Conservation (phyloP, 805 yeast species). For the Saccharomyces jurei region DNA sequence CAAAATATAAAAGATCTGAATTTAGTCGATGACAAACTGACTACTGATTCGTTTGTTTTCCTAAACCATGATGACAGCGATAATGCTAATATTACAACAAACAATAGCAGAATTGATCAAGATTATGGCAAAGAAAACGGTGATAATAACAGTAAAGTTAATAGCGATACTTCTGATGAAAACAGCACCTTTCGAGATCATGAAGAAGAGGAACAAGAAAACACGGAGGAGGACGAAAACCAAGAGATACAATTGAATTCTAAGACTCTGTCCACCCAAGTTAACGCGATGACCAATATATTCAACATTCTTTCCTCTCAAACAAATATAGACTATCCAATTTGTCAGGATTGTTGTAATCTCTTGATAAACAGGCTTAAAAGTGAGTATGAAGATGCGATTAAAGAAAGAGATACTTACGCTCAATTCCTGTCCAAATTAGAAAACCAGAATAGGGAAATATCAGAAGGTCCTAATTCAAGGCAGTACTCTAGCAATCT, state of each 20-base stretch:
- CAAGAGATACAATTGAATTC: constrained; percentile 14
- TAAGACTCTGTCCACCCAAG: constrained; percentile 38
- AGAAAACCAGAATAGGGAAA: constrained; percentile 47
- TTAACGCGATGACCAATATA: constrained; percentile 51
- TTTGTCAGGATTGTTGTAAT: constrained; percentile 80
- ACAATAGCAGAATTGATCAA: constrained; percentile 2
- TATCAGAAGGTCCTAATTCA: constrained; percentile 31
- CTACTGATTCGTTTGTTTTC: constrained; percentile 22
- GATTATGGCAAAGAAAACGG: neutral
- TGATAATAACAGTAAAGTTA: constrained; percentile 8
- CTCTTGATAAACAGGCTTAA: constrained; percentile 56
- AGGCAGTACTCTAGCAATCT: neutral
- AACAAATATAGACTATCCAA: constrained; percentile 75
- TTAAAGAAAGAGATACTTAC: constrained; percentile 73
- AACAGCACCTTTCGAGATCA: constrained; percentile 21
- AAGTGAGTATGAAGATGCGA: constrained; percentile 59
- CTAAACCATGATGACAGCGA: constrained; percentile 17
- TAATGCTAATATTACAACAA: constrained; percentile 14
- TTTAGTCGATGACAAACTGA: constrained; percentile 22
- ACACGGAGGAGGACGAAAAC: constrained; percentile 5
- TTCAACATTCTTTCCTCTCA: constrained; percentile 66
- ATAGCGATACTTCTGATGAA: constrained; percentile 19
- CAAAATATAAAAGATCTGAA: constrained; percentile 21
- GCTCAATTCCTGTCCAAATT: constrained; percentile 63
- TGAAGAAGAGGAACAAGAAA: constrained; percentile 18